Evolutionary conservation across 2,329 filamentous ascomycete genomes (phyloP).

Genomic region (Xylariaceae sp.): DNA sequence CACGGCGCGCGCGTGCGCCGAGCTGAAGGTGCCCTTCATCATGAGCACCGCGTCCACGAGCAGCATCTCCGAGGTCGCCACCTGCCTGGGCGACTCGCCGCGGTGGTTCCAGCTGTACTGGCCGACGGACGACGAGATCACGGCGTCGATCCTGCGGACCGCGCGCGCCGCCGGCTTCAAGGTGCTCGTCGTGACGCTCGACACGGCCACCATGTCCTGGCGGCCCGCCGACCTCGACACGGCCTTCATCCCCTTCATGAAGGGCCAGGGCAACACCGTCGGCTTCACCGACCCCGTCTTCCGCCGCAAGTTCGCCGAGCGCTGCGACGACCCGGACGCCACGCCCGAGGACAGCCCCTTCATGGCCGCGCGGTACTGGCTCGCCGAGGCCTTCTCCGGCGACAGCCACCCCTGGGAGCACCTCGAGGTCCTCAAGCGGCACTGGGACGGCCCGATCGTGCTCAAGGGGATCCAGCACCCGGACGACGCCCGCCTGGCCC

Average conservation of each 20-base stretch:
- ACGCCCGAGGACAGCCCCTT: constrained; percentile 43
- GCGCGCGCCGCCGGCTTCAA: constrained; percentile 58
- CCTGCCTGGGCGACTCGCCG: constrained; percentile 49
- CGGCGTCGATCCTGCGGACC: constrained; percentile 54
- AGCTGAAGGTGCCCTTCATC: constrained; percentile 59
- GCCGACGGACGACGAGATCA: constrained; percentile 61
- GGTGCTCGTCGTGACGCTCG: constrained; percentile 65
- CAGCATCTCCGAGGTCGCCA: constrained; percentile 61
- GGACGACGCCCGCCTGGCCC: constrained; percentile 24
- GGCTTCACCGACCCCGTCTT: constrained; percentile 66
- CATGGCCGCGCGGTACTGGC: constrained; percentile 27
- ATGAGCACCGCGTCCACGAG: constrained; percentile 59
- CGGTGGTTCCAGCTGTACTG: constrained; percentile 75
- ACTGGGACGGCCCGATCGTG: constrained; percentile 29
- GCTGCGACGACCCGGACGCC: constrained; percentile 39
- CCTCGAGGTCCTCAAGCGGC: constrained; percentile 20
- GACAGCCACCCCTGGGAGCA: constrained; percentile 24
- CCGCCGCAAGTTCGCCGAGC: constrained; percentile 47
- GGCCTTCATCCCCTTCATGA: constrained; percentile 55
- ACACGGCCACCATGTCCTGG: constrained; percentile 66
- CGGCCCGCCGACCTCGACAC: constrained; percentile 62
- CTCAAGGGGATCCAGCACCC: constrained; percentile 32
- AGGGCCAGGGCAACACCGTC: constrained; percentile 52
- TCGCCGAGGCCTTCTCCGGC: constrained; percentile 24
- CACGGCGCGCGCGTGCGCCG: constrained; percentile 55